phyloP scores from a whole-genome alignment of 305 asterid species.

The Plantago rigida region DNA sequence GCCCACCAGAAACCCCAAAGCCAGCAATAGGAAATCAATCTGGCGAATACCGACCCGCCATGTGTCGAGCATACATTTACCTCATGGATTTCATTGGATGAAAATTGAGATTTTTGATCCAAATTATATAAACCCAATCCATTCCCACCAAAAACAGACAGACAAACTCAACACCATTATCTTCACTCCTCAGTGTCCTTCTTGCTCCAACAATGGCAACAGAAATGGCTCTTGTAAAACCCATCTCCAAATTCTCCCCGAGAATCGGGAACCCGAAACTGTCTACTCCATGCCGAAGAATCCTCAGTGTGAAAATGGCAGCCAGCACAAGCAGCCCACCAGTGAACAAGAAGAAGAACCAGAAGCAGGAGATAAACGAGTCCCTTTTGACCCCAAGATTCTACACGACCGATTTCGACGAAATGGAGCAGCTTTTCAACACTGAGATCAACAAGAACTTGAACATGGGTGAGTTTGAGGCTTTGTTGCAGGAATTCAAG shows the following conservation, averaged over 20 bases:
- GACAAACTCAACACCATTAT: neutral
- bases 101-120: constrained; percentile 33
- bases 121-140: constrained; percentile 19
- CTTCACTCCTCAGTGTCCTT: neutral
- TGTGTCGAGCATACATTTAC: constrained; percentile 40
- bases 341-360: constrained; percentile 39
- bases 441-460: constrained; percentile 80
- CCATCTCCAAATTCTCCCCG: constrained; percentile 48
- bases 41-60: constrained; percentile 39
- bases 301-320: constrained; percentile 48
- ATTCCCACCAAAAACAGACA: constrained; percentile 8
- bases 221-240: constrained; percentile 63
- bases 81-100: constrained; percentile 58
- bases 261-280: constrained; percentile 29
- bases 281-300: constrained; percentile 17
- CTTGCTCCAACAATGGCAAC: constrained; percentile 38
- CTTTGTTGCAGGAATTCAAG: constrained; percentile 78
- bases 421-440: constrained; percentile 93
- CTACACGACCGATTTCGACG: constrained; percentile 91
- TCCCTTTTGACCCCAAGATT: constrained; percentile 74
- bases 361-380: constrained; percentile 64
- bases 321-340: constrained; percentile 40
- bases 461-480: constrained; percentile 66
- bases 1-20: constrained; percentile 13
- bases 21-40: constrained; percentile 32